Evolutionary conservation across 768 basidiomycete genomes (phyloP), one percentile per base, ranked within the genome.

Genomic region (Boletus patriciae): DNA sequence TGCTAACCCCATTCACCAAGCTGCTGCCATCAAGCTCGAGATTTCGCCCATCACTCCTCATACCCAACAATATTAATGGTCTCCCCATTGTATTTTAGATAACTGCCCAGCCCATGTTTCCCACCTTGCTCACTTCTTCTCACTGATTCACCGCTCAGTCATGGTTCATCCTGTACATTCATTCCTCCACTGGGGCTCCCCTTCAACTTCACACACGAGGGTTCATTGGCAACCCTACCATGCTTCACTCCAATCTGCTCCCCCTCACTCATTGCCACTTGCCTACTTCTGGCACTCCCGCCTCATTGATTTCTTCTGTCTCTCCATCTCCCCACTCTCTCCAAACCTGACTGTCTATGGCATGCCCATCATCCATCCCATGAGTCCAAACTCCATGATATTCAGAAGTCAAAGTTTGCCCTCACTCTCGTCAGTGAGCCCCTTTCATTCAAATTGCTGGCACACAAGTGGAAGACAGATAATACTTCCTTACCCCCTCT

Each of bases 191-290:
- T 76, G 88, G 78, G 87, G 86, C 38, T 83, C 85, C 45, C 82
- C 85, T 59, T 74, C 70, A 21, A 80, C 83, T 2, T 77, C 87
- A 56, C 84, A 88, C 62, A 75, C 85, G 48, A 77, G 87, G 70
- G 77, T 85, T 64, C 86, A 90, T 64, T 92, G 90, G 89, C 90
- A 91, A 75, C 90, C 90, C 62, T 92, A 91, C 72, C 74, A 77
- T n/a, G n/a, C n/a, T n/a, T n/a, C n/a, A n/a, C n/a, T 73, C 51
- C 73, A 73, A 45, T 68, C 75, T 54, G 65, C 79, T 31, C 31
- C 31, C 31, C 31, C 10, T 31, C 31, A 31, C 31, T 31, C 4
- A 31, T 31, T 74, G 45, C 67, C 73, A 43, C 62, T 77, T 41
- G 19, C 61, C 27, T 82, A 79, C 77, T 77, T 83, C 31, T n/a